Evolutionary conservation across 352 stramenopile species (phyloP).

Genomic region (Phytophthora colocasiae): DNA sequence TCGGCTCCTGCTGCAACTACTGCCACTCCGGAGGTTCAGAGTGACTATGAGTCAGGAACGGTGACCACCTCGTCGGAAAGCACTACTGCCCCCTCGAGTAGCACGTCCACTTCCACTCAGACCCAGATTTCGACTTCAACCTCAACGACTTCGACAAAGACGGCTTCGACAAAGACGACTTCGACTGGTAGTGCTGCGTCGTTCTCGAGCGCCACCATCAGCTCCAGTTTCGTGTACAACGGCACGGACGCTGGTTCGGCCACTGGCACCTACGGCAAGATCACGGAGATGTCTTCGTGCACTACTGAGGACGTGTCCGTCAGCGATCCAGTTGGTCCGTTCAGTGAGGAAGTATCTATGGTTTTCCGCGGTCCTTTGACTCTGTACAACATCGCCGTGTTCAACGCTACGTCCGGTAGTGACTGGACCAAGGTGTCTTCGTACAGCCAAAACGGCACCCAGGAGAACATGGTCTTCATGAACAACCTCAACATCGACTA

Average conservation of each 20-base stretch:
- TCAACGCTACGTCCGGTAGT: constrained; percentile 32
- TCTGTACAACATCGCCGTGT: constrained; percentile 67
- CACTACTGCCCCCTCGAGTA: constrained; percentile 12
- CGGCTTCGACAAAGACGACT: constrained; percentile 13
- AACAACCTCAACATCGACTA: constrained; percentile 69
- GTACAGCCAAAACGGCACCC: constrained; percentile 40
- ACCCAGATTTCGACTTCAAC: constrained; percentile 16
- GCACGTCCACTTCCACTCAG: constrained; percentile 15
- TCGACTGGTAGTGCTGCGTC: constrained; percentile 33
- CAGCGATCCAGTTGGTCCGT: constrained; percentile 47
- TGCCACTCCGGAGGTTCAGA: constrained; percentile 22
- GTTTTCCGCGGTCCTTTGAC: constrained; percentile 62
- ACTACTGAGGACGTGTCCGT: constrained; percentile 43
- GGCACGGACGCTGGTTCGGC: constrained; percentile 42
- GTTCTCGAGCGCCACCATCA: constrained; percentile 43
- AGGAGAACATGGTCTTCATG: constrained; percentile 62
- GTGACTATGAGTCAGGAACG: constrained; percentile 37
- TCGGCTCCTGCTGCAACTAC: constrained; percentile 22
- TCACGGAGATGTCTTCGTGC: constrained; percentile 45
- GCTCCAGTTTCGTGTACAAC: constrained; percentile 50
- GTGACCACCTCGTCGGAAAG: constrained; percentile 14
- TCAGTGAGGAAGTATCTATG: constrained; percentile 59
- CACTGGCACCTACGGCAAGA: constrained; percentile 51
- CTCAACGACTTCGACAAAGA: neutral
- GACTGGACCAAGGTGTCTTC: constrained; percentile 53